Conservation (phyloP, 495 filamentous ascomycete species). For the Aspergillus affinis region DNA sequence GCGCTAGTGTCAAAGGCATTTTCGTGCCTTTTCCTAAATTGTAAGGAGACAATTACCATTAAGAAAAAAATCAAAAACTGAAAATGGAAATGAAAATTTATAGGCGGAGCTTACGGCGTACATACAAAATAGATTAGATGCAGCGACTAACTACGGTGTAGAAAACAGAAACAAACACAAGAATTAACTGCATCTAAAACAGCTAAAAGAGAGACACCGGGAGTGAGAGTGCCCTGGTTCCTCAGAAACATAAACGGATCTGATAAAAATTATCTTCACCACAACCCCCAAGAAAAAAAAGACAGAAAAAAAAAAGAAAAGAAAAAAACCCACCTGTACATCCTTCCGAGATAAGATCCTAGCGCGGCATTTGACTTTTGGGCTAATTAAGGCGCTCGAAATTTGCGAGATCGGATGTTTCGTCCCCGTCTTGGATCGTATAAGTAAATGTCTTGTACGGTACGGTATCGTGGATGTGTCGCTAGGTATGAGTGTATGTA, state of each 20-base stretch:
- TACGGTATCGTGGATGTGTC: not conserved
- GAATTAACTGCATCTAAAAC: no score
- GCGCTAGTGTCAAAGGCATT: no score
- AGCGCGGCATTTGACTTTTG: not conserved
- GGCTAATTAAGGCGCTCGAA: not conserved
- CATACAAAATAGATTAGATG: not conserved
- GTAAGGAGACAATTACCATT: no score
- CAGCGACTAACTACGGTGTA: not conserved
- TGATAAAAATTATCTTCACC: not conserved
- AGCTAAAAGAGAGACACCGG: no score
- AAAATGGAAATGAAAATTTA: no score
- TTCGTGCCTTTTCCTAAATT: no score
- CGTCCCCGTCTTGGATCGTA: not conserved
- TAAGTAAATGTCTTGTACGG: not conserved
- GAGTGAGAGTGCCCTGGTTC: no score
- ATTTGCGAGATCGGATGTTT: constrained; percentile 27
- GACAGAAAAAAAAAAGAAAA: not conserved
- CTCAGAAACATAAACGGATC: not conserved
- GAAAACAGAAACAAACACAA: no score
- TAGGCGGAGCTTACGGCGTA: not conserved
- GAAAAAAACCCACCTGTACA: not conserved
- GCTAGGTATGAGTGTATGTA: not conserved
- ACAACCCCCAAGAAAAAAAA: not conserved
- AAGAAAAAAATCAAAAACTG: no score
- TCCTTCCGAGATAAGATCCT: constrained; percentile 10